Conservation (phyloP, 1,139 yeast species). For the Pichia sp. region DNA sequence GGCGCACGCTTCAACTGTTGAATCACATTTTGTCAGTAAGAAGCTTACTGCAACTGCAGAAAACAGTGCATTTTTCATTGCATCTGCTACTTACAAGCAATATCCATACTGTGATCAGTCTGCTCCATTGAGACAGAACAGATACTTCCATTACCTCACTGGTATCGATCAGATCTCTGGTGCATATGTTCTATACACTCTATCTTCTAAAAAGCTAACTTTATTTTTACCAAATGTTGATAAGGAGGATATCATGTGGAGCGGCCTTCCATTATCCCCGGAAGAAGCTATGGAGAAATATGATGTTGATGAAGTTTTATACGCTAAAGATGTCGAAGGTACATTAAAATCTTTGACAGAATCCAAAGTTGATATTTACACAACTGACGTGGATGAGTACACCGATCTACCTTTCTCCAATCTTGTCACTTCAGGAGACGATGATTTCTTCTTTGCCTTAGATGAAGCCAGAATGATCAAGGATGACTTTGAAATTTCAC, state of each 20-base stretch:
- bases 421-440: constrained; percentile 35
- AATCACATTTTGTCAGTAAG: constrained; percentile 33
- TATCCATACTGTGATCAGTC: constrained; percentile 79
- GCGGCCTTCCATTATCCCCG: constrained; percentile 73
- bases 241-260: constrained; percentile 92
- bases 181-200: constrained; percentile 56
- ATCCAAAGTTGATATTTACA: constrained; percentile 27
- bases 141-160: constrained; percentile 80
- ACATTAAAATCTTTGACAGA: constrained; percentile 9
- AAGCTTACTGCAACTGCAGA: constrained; percentile 16
- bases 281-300: constrained; percentile 57
- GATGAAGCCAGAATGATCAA: constrained; percentile 84
- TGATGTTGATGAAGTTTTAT: constrained; percentile 79
- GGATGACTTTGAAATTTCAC: constrained; percentile 70
- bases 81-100: constrained; percentile 56
- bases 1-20: constrained; percentile 52
- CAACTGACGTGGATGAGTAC: constrained; percentile 40
- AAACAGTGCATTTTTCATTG: constrained; percentile 37
- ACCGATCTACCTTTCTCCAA: constrained; percentile 28
- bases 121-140: constrained; percentile 76
- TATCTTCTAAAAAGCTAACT: constrained; percentile 48
- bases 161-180: constrained; percentile 80
- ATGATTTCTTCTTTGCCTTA: constrained; percentile 59
- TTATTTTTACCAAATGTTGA: constrained; percentile 80
- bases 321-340: constrained; percentile 39